Percentiles rank a stretch among this genome's conserved stretches.
Evolutionary conservation across 2,329 filamentous ascomycete genomes (phyloP).

Genomic region (Cytospora piceicola): DNA sequence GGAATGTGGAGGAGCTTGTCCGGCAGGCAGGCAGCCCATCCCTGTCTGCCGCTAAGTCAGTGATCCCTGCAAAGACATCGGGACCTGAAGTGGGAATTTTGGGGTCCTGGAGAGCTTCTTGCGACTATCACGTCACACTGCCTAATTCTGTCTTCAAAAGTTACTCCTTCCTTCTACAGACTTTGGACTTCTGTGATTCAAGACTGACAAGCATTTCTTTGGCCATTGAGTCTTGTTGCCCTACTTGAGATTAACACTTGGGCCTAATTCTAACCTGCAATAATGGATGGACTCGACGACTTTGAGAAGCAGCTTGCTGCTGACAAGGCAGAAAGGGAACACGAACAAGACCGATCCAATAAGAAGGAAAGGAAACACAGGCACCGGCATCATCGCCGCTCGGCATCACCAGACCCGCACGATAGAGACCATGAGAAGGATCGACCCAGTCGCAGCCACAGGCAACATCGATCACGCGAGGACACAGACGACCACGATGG

Average conservation of each 20-base stretch:
- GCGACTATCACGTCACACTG: conserved; percentile 17
- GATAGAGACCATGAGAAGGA: conserved; percentile 40
- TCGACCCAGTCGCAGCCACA: conserved; percentile 40
- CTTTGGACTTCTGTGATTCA: not conserved
- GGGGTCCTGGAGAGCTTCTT: conserved; percentile 9
- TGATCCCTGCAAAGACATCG: not conserved
- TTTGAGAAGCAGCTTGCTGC: conserved; percentile 46
- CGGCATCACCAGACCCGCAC: conserved; percentile 36
- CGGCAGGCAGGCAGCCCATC: not conserved
- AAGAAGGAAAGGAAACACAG: conserved; percentile 37
- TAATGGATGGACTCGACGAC: conserved; percentile 39
- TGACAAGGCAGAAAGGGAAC: conserved; percentile 41
- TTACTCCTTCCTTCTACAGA: not conserved
- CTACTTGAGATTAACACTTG: not conserved
- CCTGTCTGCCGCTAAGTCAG: conserved; percentile 14
- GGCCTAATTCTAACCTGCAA: not conserved
- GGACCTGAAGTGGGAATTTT: not conserved
- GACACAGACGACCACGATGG: conserved; percentile 44
- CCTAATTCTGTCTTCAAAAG: not conserved
- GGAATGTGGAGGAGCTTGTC: conserved; percentile 1
- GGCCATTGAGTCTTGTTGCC: not conserved
- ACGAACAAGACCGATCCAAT: conserved; percentile 35
- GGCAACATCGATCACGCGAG: conserved; percentile 48
- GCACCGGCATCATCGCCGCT: conserved; percentile 38
- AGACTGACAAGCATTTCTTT: not conserved